Evolutionary conservation across 139 green algal species (phyloP).

Genomic region (Trebouxia sp.): DNA sequence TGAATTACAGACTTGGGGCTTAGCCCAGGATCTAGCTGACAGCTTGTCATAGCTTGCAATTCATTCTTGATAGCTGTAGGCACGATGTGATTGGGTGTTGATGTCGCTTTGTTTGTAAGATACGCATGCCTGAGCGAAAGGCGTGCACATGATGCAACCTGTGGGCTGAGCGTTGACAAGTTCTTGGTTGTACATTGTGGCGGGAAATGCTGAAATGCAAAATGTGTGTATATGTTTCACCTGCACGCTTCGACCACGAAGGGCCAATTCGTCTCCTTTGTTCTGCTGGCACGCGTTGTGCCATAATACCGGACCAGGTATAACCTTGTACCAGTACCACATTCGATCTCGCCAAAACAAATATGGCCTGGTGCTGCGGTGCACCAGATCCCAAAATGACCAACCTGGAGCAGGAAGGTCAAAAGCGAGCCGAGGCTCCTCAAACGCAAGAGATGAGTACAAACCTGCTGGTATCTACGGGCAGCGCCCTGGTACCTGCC

Average conservation of each 20-base stretch:
- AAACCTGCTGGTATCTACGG: conserved; percentile 10
- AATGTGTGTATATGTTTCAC: too few relatives aligned
- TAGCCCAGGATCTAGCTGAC: background rate
- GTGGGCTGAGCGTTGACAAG: too few relatives aligned
- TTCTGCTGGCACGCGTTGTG: too few relatives aligned
- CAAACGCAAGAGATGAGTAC: conserved; percentile 5
- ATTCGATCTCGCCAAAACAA: too few relatives aligned
- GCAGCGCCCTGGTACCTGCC: background rate
- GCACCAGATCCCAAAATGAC: background rate
- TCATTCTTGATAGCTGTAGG: background rate
- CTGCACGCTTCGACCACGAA: too few relatives aligned
- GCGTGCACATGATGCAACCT: too few relatives aligned
- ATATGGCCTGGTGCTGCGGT: conserved; percentile 3
- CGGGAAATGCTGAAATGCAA: too few relatives aligned
- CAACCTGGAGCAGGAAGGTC: background rate
- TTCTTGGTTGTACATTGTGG: too few relatives aligned
- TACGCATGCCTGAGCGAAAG: too few relatives aligned
- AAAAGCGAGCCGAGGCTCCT: background rate
- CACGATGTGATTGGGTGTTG: background rate
- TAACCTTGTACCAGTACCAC: background rate
- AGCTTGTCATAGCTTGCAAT: background rate
- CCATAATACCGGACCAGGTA: background rate
- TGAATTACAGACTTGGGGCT: background rate
- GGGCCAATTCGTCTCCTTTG: too few relatives aligned
- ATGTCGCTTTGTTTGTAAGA: too few relatives aligned